Base-by-base conservation (phyloP, 2,329 filamentous ascomycete genomes). In the Rhynchosporium agropyri region DNA sequence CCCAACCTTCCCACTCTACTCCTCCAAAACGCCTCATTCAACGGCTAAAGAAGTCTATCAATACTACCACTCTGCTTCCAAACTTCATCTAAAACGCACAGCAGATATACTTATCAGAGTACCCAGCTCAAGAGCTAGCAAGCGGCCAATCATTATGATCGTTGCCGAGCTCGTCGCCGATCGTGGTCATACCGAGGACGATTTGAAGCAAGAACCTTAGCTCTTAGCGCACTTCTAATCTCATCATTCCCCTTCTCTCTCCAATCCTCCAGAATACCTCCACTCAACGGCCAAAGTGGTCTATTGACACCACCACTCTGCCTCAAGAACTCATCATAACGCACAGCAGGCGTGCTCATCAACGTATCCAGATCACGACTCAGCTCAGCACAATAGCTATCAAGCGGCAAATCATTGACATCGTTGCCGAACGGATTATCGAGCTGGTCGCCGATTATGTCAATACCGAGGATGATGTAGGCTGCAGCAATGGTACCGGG, bases 371-470 rank as follows among this genome's bases (percentile, higher is more conserved):
- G 80, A 70, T 96, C 91, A 38, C 82, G 76, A 26, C 88, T 84
- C 45, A 95, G 81, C 71, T 92, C 89, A 43, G 87, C 82, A 77
- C 91, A 95, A 79, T 87, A 96, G 15, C 81, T 78, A 72, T 94
- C 91, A 3, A 93, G 81, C 0, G 89, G 89, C 48, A 93, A 78
- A 75, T 95, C 91, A 73, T 94, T 95, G 69, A 93, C 90, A 67
- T 95, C 91, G 67, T 87, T 81, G 63, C 91, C 91, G 74, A 95
- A 95, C 5, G 91, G 91, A 72, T 95, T 92, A 75, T 95, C 91
- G 67, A 95, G 89, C 76, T 95, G 90, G 67, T 86, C 85, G 42
- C 91, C 91, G 70, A 94, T 94, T 66, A 84, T 81, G 3, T 85
- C 83, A 54, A 95, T 85, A 29, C 89, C 90, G 64, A 95, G 84